Base-by-base conservation (phyloP, 371 early-diverging fungal genomes). In the Mucor saturninus region DNA sequence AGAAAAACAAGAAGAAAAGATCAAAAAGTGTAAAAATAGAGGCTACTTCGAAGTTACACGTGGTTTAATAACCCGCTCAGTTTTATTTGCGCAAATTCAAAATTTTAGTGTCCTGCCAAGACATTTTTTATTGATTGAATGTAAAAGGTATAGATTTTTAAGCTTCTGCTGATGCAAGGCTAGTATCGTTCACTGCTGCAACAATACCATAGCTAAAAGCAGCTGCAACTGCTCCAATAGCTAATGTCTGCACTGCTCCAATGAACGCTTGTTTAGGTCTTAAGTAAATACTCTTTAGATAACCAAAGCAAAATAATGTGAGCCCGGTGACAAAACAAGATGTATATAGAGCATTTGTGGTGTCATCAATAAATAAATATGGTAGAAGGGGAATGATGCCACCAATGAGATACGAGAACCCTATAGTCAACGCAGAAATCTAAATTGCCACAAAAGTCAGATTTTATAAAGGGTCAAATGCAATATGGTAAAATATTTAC, bases 311-410 rank as follows among this genome's bases (percentile, higher is more conserved):
- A 61, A 89, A 70, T 8, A 91, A 62, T n/a, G 87, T 84, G 4
- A 85, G 35, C 4, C 83, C 68, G 0, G 91, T 90, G 13, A 86
- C 71, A 5, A 74, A 62, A 14, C 83, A 75, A 3, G 90, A 90
- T 9, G 76, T 65, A 51, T 61, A 74, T 39, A 90, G 66, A 28
- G 87, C 90, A 7, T 64, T 55, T 8, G 32, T 50, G 0, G 89
- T 74, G 30, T 77, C 56, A 6, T 61, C 48, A 21, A 86, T 60
- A 35, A 86, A 71, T 4, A 89, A 59, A 62, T 91, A 91, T 4
- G 91, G 91, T 35, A 86, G 32, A 13, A 91, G 69, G 11, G 91
- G 91, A 39, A 91, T 81, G 10, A 89, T 51, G 8, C 91, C 91
- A 43, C 89, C 91, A 48, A 88, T 43, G 30, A 91, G 76, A 72